Base-by-base conservation (phyloP, 352 stramenopile genomes). In the Phytophthora capsici region DNA sequence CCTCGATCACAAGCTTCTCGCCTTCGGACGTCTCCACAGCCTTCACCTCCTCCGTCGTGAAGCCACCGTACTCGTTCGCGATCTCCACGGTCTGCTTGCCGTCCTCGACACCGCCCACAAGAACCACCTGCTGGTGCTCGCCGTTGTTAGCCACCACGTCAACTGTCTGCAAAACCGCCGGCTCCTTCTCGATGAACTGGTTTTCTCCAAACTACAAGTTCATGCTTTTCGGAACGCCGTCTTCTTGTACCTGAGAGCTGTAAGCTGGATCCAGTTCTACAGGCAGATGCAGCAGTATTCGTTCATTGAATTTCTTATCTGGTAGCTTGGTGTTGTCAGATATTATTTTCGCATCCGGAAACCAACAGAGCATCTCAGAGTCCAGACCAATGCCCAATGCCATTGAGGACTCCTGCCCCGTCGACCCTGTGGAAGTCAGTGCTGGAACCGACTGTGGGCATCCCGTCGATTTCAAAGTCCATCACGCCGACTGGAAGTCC, bases 231-330 rank as follows among this genome's bases (percentile, higher is more conserved):
- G 85, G 85, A 40, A 70, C 26, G 63, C 87, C 49, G 92, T 92
- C 73, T 90, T 91, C 60, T 68, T 90, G 14, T 89, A 89, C 52
- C 58, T 94, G 10, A 75, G 69, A 1, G 43, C 76, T 6, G 60
- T 91, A n/a, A 68, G 69, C 25, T 92, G 85, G 85, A 77, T 94
- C 53, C 81, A 91, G 57, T 94, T 91, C 68, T 67, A 64, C 57
- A 5, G 77, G 58, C 23, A 74, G 81, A 23, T 65, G 74, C 3
- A 43, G 63, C 6, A 84, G 55, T 30, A 82, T 94, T 78, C 71
- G 20, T 63, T 89, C 8, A 2, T 82, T 2, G 81, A 65, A 0
- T 78, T 89, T 40, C 52, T 88, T 17, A 69, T 74, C 32, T 94
- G 80, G 81, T 81, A 94, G 64, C 62, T 94, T 13, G 73, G 81